Evolutionary conservation across 2,329 filamentous ascomycete species (phyloP).

Genomic region (Pseudopithomyces maydicus): DNA sequence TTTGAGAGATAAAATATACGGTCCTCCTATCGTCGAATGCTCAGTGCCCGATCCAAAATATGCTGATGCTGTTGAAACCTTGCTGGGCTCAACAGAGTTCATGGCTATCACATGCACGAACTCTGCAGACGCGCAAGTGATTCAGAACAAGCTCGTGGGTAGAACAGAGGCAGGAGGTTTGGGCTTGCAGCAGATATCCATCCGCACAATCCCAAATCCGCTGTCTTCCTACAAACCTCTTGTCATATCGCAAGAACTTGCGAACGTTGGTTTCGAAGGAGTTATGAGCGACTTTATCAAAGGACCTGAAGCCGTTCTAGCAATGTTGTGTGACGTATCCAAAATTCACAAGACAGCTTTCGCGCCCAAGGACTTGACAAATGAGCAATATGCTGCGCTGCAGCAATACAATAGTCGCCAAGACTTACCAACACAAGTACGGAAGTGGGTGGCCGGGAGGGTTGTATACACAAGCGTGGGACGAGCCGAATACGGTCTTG

Average conservation of each 20-base stretch:
- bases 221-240: conserved; percentile 62
- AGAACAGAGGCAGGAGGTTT: conserved; percentile 47
- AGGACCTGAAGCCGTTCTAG: conserved; percentile 81
- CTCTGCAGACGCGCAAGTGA: conserved; percentile 71
- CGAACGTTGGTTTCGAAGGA: conserved; percentile 70
- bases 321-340: conserved; percentile 82
- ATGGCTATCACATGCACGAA: conserved; percentile 76
- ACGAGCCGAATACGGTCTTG: conserved; percentile 80
- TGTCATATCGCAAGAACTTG: conserved; percentile 61
- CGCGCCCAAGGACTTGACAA: conserved; percentile 64
- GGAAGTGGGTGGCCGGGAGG: conserved; percentile 71
- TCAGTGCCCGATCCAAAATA: conserved; percentile 75
- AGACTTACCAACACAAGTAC: conserved; percentile 51
- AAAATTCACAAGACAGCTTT: conserved; percentile 72
- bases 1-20: conserved; percentile 79
- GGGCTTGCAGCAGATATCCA: conserved; percentile 71
- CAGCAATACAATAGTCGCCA: conserved; percentile 46
- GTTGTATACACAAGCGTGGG: conserved; percentile 63
- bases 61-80: conserved; percentile 63
- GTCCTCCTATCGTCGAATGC: conserved; percentile 80
- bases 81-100: conserved; percentile 60
- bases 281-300: conserved; percentile 80
- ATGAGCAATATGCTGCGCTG: conserved; percentile 72
- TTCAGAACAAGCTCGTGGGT: conserved; percentile 69
- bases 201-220: conserved; percentile 65